Evolutionary conservation across 805 yeast genomes (phyloP).

Genomic region (Metschnikowia anglica): DNA sequence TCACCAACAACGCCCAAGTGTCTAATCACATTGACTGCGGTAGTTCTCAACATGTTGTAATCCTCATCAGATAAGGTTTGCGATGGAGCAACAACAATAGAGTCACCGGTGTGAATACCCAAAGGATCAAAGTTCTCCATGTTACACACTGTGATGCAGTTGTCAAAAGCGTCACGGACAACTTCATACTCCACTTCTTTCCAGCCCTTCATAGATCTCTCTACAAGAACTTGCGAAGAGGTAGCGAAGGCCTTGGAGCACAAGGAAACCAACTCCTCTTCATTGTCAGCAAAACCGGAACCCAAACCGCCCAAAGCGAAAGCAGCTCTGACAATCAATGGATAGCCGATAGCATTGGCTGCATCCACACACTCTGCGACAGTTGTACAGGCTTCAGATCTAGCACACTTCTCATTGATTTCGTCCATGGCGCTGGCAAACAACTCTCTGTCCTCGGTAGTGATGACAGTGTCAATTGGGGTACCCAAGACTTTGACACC

Average conservation of each 20-base stretch:
- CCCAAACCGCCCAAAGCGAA: slow-evolving; percentile 97
- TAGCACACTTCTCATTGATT: slow-evolving; percentile 93
- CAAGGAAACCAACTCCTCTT: slow-evolving; percentile 73
- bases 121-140: slow-evolving; percentile 99
- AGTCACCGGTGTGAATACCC: slow-evolving; percentile 99
- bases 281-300: slow-evolving; percentile 94
- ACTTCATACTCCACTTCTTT: slow-evolving; percentile 98
- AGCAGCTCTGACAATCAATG: slow-evolving; percentile 96
- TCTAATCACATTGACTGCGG: slow-evolving; percentile 95
- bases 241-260: slow-evolving; percentile 93
- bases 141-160: slow-evolving; percentile 98
- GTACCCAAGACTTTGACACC: slow-evolving; percentile 98
- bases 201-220: slow-evolving; percentile 98
- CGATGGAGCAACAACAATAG: slow-evolving; percentile 98
- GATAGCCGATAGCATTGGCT: slow-evolving; percentile 85
- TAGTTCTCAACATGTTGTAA: slow-evolving; percentile 95
- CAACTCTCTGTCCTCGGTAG: slow-evolving; percentile 97
- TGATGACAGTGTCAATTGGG: slow-evolving; percentile 90
- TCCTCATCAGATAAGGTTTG: slow-evolving; percentile 97
- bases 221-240: slow-evolving; percentile 94
- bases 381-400: slow-evolving; percentile 79
- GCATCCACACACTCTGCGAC: slow-evolving; percentile 83
- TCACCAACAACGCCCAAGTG: slow-evolving; percentile 99
- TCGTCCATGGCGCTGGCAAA: slow-evolving; percentile 94
- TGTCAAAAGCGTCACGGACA: slow-evolving; percentile 94